These are phyloP conservation scores for Bacterosira constricta DNA, from an alignment of 108 stramenopile genomes.

Conservation along the genomic window DNA sequence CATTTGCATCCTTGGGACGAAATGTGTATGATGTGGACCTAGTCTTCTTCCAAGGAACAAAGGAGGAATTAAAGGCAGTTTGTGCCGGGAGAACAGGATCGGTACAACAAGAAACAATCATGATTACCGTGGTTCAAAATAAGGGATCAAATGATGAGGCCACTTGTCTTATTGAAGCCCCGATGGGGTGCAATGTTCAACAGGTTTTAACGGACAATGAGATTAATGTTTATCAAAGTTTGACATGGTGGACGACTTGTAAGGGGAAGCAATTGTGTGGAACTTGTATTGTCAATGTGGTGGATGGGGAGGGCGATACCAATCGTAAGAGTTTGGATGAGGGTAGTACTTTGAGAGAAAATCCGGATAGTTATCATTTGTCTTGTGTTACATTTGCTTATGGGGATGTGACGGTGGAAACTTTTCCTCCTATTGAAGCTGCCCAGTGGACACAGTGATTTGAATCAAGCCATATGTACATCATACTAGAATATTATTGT, in stretches of 20 bases:
- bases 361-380: slow-evolving; percentile 89
- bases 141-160: slow-evolving; percentile 67
- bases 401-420: slow-evolving; percentile 85
- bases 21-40: slow-evolving; percentile 72
- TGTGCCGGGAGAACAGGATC: slow-evolving; percentile 40
- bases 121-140: slow-evolving; percentile 82
- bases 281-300: slow-evolving; percentile 92
- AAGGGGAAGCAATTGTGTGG: slow-evolving; percentile 97
- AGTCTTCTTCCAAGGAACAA: slow-evolving; percentile 90
- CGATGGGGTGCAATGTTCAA: slow-evolving; percentile 77
- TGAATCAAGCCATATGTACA: too few species aligned
- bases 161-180: slow-evolving; percentile 45
- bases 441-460: slow-evolving; percentile 90
- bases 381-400: slow-evolving; percentile 94
- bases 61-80: slow-evolving; percentile 78
- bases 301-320: slow-evolving; percentile 68
- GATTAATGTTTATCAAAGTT: slow-evolving; percentile 93
- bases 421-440: slow-evolving; percentile 88
- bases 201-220: slow-evolving; percentile 86
- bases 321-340: slow-evolving; percentile 93
- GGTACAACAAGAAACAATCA: slow-evolving; percentile 48
- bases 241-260: slow-evolving; percentile 96
- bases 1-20: slow-evolving; percentile 76
- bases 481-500: too few species aligned
- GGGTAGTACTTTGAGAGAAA: slow-evolving; percentile 85